These are phyloP conservation scores for Apiospora hydei DNA, from an alignment of 2,329 filamentous ascomycete species.

Conservation along the genomic window DNA sequence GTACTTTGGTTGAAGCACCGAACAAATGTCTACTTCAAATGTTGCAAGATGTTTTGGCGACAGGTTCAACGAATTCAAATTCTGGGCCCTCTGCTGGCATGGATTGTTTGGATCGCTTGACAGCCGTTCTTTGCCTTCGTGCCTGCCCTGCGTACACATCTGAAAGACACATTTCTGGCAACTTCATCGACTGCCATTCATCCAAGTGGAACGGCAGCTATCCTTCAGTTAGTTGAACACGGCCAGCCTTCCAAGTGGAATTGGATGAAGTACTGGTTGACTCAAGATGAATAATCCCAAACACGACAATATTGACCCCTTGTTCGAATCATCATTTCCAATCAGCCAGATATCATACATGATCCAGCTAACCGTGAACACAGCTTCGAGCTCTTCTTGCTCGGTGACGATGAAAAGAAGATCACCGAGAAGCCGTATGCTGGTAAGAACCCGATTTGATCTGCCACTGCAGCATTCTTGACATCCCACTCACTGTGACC, in stretches of 20 bases:
- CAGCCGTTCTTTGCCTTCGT: background rate
- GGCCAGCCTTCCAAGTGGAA: background rate
- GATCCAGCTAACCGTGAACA: slow-evolving; percentile 32
- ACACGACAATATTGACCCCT: slow-evolving; percentile 25
- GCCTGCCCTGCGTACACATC: background rate
- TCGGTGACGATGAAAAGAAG: slow-evolving; percentile 85
- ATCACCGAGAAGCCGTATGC: slow-evolving; percentile 88
- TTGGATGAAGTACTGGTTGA: background rate
- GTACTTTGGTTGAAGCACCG: background rate
- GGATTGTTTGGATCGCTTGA: background rate
- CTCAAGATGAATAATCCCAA: slow-evolving; percentile 5
- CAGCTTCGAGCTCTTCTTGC: slow-evolving; percentile 93
- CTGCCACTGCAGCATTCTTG: background rate
- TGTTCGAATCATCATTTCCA: slow-evolving; percentile 27
- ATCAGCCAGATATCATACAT: background rate
- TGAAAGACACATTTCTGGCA: background rate
- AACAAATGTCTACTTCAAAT: background rate
- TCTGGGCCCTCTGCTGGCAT: background rate
- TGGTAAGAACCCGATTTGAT: slow-evolving; percentile 65
- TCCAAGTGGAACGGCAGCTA: background rate
- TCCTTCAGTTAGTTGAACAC: background rate
- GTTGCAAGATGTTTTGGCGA: background rate
- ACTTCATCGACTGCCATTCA: background rate
- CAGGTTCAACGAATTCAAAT: background rate
- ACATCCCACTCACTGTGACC: slow-evolving; percentile 24